Base-by-base conservation (phyloP, 2,329 filamentous ascomycete genomes). In the Fusarium chlamydosporum region DNA sequence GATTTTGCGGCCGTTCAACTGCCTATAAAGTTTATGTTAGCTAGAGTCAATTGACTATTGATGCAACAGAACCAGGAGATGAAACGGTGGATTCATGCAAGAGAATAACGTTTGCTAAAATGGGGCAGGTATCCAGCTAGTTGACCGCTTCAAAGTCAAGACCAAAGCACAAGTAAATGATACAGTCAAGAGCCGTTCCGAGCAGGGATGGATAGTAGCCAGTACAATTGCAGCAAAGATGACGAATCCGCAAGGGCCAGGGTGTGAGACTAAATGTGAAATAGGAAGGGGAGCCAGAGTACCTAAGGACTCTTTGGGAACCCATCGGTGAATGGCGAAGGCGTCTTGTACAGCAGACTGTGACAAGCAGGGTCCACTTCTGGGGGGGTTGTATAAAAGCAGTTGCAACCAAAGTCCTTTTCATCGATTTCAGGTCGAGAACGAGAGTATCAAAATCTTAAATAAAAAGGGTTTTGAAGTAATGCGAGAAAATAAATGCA, bases 1-100 rank as follows among this genome's bases (percentile, higher is more conserved):
- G 41, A 71, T 74, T 53, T 61, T 76, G 48, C 70, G 70, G 34
- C 76, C 76, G 70, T 77, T 78, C 15, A 59, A 40, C 20, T 71
- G 73, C 68, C 77, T 79, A 50, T 42, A 37, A 23, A 55, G 40
- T 50, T 23, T 65, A 50, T 31, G 51, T 79, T 67, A 79, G 76
- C 66, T 34, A 38, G 13, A 27, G 43, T 50, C 57, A 29, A 43
- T 34, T 43, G 40, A 56, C 15, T 37, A 31, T 27, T 13, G 16
- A 23, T 45, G 29, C 42, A n/a, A 45, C 37, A 42, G 13, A 11
- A 15, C 18, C 13, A 33, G 29, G 27, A 41, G 23, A 34, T 18
- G 26, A 33, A 18, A 46, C n/a, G n/a, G 23, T n/a, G 15, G 11
- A 12, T 35, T 31, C 20, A 18, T 50, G 23, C 13, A 12, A 50